Evolutionary conservation across 768 basidiomycete species (phyloP), one percentile per base, ranked within the genome.

Genomic region (Amanita exitialis): DNA sequence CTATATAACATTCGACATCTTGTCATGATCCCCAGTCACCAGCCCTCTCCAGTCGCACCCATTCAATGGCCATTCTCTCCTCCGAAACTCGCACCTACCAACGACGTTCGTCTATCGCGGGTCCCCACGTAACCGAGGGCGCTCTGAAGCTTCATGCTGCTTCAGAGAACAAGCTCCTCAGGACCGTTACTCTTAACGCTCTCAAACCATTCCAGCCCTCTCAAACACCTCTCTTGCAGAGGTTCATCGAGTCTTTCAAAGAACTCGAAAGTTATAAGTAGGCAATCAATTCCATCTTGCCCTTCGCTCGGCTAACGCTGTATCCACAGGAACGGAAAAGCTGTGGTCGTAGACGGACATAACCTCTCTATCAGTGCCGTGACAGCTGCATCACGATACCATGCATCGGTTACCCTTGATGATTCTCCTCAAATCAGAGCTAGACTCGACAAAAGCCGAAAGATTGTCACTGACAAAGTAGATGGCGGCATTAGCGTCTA

Each of bases 351-450:
- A 42, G 80, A 85, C 51, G 90, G 90, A 6, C 72, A 83, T 53
- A 75, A 65, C 12, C 76, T 93, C 30, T 79, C 88, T 0, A 80
- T 92, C 48, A 76, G 86, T 3, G 86, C 85, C 47, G 80, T 93
- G 10, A 74, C 82, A n/a, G 88, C 87, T 7, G 73, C 81, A 5
- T 80, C 90, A 0, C 78, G 89, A 44, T 81, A 82, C 58, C 66
- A 71, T 13, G 71, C 80, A 3, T 56, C 70, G 15, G 77, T 83
- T 32, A 38, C 63, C 47, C 69, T 87, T 25, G 74, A 79, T 61
- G 63, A 70, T 13, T 76, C 77, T 2, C 65, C 73, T 4, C 61
- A 60, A 15, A 64, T 80, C 53, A 73, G 69, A 55, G 66, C 69
- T 4, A 79, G 76, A 27, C 72, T 92, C 41, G 66, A 72, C n/a